Base-by-base conservation (phyloP, 805 yeast species). In the Saccharomycopsis malanga region DNA sequence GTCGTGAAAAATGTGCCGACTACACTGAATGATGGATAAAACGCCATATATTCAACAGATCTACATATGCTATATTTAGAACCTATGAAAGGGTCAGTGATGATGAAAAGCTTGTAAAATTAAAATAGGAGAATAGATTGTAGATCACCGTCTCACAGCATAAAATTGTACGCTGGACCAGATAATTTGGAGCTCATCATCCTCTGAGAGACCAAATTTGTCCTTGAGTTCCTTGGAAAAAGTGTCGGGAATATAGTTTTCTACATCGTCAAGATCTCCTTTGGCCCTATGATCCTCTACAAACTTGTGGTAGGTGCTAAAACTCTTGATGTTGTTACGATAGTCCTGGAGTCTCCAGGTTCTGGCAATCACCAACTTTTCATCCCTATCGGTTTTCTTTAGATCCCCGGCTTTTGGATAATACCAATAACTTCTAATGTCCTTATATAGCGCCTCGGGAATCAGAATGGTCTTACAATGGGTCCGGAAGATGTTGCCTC, bases 241-340 rank as follows among this genome's bases (percentile, higher is more conserved):
- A 29, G 57, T 54, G 34, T 77, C 81, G 1, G 74, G 72, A 27
- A 27, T 27, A 27, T 27, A 27, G 12, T 27, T 27, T 21, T 79
- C 63, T 55, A 78, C n/a, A 39, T 42, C 21, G n/a, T 24, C 22
- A 22, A 24, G 35, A 58, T 58, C 1, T 27, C 12, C 30, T 12
- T 7, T 20, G 68, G 65, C 5, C 72, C 65, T 1, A 58, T 62
- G 17, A 64, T 64, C 41, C 64, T 62, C 74, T 78, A 64, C 62
- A 74, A 78, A 83, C 37, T 66, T 68, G 62, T 81, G 86, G 60
- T 73, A 77, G 2, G 86, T 73, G 57, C 93, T 82, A 72, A 80
- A 82, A 0, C 95, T 84, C n/a, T 67, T 62, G 23, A 82, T 58
- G 59, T 86, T 83, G 18, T 68, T 61, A 3, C 67, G 60, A 54